Percentiles rank a stretch among this genome's conserved stretches.
Conservation (phyloP, 345 rosid genomes). For the Cardamine chenopodiifolia region DNA sequence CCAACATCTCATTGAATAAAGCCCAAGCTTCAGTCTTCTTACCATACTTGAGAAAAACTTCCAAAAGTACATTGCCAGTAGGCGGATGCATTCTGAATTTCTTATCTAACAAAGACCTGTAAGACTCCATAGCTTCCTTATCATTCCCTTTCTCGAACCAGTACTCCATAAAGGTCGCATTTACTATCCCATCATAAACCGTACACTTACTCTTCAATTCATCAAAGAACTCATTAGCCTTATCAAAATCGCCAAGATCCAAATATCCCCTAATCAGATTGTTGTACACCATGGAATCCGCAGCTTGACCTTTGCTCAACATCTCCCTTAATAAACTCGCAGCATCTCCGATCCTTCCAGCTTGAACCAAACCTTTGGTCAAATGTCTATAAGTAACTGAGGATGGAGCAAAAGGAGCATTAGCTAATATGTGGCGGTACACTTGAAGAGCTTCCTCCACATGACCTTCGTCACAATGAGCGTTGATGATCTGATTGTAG, state of each 20-base stretch:
- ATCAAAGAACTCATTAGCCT: conserved; percentile 88
- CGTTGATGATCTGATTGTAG: too few species aligned
- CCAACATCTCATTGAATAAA: conserved; percentile 82
- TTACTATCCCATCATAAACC: conserved; percentile 90
- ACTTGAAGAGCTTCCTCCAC: too few species aligned
- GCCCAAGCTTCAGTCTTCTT: conserved; percentile 66
- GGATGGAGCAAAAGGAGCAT: conserved; percentile 81
- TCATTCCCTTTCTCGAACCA: conserved; percentile 90
- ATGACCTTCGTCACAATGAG: too few species aligned
- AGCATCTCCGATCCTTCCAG: conserved; percentile 75
- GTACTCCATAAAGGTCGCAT: conserved; percentile 89
- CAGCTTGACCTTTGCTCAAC: conserved; percentile 91
- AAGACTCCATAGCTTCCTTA: conserved; percentile 84
- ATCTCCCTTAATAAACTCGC: conserved; percentile 82
- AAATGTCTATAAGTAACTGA: conserved; percentile 88
- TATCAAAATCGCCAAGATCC: conserved; percentile 71
- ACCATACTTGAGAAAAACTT: conserved; percentile 77
- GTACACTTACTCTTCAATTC: conserved; percentile 79
- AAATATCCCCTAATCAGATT: conserved; percentile 77
- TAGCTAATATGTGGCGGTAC: conserved; percentile 67
- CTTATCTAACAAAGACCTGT: conserved; percentile 69
- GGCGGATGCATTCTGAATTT: conserved; percentile 83
- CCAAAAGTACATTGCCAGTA: conserved; percentile 78
- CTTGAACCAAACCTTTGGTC: conserved; percentile 85
- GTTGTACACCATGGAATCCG: conserved; percentile 84